Conservation (phyloP, 2,329 filamentous ascomycete species). For the Penicillium sp. region DNA sequence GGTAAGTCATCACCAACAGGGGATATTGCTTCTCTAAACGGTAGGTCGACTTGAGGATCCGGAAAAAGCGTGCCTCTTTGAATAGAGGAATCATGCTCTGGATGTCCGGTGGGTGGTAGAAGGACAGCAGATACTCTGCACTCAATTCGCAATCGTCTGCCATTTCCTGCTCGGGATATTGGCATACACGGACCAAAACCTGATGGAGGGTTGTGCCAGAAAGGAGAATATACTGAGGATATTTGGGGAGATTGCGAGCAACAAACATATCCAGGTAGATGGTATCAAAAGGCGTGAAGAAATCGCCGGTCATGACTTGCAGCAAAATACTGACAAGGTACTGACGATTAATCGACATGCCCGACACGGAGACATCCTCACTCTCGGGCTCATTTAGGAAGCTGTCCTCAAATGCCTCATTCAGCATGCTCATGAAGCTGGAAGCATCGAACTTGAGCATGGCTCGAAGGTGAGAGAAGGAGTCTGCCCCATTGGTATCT, state of each 20-base stretch:
- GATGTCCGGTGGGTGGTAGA: slow-evolving; percentile 86
- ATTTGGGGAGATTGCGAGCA: slow-evolving; percentile 91
- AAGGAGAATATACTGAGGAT: slow-evolving; percentile 89
- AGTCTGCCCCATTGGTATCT: slow-evolving; percentile 61
- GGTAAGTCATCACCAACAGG: slow-evolving; percentile 74
- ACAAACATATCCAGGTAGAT: slow-evolving; percentile 99
- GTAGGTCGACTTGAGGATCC: slow-evolving; percentile 88
- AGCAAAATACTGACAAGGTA: slow-evolving; percentile 88
- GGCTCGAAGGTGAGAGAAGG: slow-evolving; percentile 80
- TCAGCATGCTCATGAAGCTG: slow-evolving; percentile 90
- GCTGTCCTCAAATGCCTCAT: slow-evolving; percentile 93
- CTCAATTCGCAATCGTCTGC: slow-evolving; percentile 96
- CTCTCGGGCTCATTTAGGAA: slow-evolving; percentile 79
- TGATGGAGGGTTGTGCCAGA: slow-evolving; percentile 81
- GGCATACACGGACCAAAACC: slow-evolving; percentile 78
- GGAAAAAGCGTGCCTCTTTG: slow-evolving; percentile 77
- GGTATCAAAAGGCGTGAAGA: slow-evolving; percentile 75
- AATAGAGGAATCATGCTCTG: slow-evolving; percentile 74
- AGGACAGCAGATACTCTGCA: slow-evolving; percentile 87
- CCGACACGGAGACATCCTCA: slow-evolving; percentile 56
- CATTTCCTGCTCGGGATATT: slow-evolving; percentile 75
- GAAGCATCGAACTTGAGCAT: slow-evolving; percentile 86
- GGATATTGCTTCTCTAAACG: slow-evolving; percentile 75
- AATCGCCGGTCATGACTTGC: slow-evolving; percentile 75
- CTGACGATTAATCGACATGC: slow-evolving; percentile 78